These are phyloP conservation scores for Malbranchea cinnamomea DNA, from an alignment of 2,329 filamentous ascomycete genomes.

Conservation along the genomic window DNA sequence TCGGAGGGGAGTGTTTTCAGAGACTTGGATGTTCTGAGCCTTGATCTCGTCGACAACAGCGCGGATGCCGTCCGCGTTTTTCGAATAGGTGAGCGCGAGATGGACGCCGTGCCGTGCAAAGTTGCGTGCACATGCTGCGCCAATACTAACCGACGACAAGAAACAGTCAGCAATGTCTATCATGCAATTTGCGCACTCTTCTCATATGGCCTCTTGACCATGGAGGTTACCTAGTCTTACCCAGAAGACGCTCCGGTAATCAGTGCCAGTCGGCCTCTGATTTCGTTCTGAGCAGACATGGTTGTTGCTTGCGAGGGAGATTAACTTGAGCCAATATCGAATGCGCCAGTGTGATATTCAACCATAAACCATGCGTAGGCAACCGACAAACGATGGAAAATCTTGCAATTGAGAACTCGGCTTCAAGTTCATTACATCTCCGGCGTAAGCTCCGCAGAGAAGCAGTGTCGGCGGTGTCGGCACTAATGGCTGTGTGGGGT, in stretches of 20 bases:
- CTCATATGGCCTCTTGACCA: not conserved
- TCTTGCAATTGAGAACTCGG: too few relatives aligned
- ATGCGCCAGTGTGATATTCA: too few relatives aligned
- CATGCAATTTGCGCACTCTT: too few relatives aligned
- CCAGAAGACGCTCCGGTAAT: slow-evolving; percentile 48
- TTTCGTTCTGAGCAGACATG: slow-evolving; percentile 27
- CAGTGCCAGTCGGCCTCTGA: slow-evolving; percentile 40
- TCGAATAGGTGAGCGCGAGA: slow-evolving; percentile 45
- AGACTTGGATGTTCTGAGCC: slow-evolving; percentile 9
- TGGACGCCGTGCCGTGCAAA: slow-evolving; percentile 38
- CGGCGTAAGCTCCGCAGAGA: too few relatives aligned
- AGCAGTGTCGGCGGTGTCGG: too few relatives aligned
- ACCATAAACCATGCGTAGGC: too few relatives aligned
- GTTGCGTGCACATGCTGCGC: slow-evolving; percentile 41
- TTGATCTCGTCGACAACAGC: slow-evolving; percentile 30
- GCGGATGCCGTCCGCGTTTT: slow-evolving; percentile 33
- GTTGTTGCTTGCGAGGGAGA: slow-evolving; percentile 8
- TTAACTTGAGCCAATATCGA: too few relatives aligned
- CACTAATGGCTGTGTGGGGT: too few relatives aligned
- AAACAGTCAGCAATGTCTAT: slow-evolving; percentile 2
- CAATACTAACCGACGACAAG: slow-evolving; percentile 36
- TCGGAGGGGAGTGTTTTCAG: slow-evolving; percentile 18
- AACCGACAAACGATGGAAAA: too few relatives aligned
- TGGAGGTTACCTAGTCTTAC: slow-evolving; percentile 32
- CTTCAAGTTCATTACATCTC: too few relatives aligned